These are phyloP conservation scores for Trametes villosa DNA, from an alignment of 768 basidiomycete genomes.

Conservation along the genomic window DNA sequence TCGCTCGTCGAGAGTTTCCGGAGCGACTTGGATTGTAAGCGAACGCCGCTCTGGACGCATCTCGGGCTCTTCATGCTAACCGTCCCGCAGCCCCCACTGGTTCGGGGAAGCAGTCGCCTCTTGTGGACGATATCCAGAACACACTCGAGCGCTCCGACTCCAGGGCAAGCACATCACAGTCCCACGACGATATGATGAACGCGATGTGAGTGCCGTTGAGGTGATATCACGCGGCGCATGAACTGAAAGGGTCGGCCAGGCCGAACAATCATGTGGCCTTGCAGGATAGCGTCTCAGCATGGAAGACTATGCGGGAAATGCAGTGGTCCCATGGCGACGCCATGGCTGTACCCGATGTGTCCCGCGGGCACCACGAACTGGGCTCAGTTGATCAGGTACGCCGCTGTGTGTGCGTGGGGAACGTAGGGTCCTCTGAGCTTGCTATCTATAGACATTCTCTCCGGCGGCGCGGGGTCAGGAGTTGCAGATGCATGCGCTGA, in stretches of 20 bases:
- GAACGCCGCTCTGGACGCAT: background rate
- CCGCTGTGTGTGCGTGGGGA: conserved; percentile 3
- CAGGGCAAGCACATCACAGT: conserved; percentile 24
- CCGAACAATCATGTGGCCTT: conserved; percentile 25
- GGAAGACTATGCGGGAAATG: conserved; percentile 28
- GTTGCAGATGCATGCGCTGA: conserved; percentile 29
- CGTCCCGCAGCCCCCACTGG: conserved; percentile 14
- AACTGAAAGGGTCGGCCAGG: conserved; percentile 10
- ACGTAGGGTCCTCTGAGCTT: background rate
- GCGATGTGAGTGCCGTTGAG: conserved; percentile 17
- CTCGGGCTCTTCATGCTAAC: background rate
- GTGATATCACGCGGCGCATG: background rate
- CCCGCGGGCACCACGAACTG: conserved; percentile 24
- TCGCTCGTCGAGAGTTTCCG: conserved; percentile 29
- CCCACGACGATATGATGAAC: conserved; percentile 27
- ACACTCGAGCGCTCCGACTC: conserved; percentile 26
- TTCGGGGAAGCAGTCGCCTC: conserved; percentile 22
- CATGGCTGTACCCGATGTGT: conserved; percentile 24
- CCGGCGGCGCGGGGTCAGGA: conserved; percentile 23
- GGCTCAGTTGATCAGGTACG: conserved; percentile 25
- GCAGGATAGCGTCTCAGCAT: conserved; percentile 23
- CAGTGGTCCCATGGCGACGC: conserved; percentile 27
- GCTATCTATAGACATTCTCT: conserved; percentile 21
- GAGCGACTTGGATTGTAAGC: conserved; percentile 30
- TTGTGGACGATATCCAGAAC: conserved; percentile 23